These are phyloP conservation scores for Zychaea mexicana DNA, from an alignment of 371 early-diverging fungal species.

Conservation along the genomic window DNA sequence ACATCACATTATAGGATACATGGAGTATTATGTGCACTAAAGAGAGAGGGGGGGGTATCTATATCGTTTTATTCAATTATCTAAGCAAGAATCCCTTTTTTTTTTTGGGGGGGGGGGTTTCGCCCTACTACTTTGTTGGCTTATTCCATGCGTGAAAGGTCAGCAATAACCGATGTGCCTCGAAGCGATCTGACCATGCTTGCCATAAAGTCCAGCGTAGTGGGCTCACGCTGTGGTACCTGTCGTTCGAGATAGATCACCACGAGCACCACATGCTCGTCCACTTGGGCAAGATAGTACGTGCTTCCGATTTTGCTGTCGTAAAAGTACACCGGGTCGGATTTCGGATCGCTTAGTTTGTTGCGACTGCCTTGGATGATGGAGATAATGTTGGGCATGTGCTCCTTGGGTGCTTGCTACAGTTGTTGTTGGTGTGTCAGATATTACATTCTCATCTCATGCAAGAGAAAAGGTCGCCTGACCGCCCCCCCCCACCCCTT, in stretches of 20 bases:
- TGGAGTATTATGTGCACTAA: too few relatives aligned
- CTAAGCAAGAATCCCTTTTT: background rate
- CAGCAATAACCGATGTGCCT: constrained; percentile 41
- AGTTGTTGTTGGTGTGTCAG: background rate
- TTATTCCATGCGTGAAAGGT: constrained; percentile 25
- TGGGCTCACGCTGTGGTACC: constrained; percentile 42
- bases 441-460: background rate
- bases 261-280: constrained; percentile 58
- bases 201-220: constrained; percentile 57
- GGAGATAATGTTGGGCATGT: constrained; percentile 65
- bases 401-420: constrained; percentile 61
- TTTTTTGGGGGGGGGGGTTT: too few relatives aligned
- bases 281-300: constrained; percentile 62
- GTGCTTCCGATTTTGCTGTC: constrained; percentile 60
- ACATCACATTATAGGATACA: too few relatives aligned
- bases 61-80: background rate
- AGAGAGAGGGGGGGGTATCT: too few relatives aligned
- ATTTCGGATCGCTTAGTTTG: constrained; percentile 46
- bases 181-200: constrained; percentile 37
- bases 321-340: constrained; percentile 50
- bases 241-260: constrained; percentile 65
- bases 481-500: too few relatives aligned
- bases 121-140: background rate
- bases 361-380: constrained; percentile 59
- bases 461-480: background rate